Evolutionary conservation across 768 basidiomycete species (phyloP), one percentile per base, ranked within the genome.

Genomic region (Pleurotus eryngii): DNA sequence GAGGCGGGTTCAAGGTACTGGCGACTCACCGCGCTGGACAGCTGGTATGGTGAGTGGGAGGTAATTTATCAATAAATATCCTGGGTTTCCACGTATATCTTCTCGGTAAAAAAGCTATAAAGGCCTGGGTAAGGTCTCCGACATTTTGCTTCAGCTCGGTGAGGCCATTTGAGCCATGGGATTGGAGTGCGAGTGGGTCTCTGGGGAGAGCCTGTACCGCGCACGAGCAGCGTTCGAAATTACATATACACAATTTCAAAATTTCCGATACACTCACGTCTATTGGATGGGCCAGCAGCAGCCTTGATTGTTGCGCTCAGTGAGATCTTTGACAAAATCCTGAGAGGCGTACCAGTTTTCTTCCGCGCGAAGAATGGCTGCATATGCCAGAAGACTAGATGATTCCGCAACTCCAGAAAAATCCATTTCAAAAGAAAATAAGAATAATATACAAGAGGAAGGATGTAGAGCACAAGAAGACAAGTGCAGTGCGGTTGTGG

Each of bases 81-180:
- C 74, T 24, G 75, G 71, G 49, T 71, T 67, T 17, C 58, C 61
- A 20, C 72, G 70, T 22, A 64, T 58, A 59, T 76, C 73, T 62
- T 79, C 74, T 24, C 76, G 75, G 64, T 76, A 78, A 58, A 81
- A 81, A 78, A 3, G 70, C 80, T 59, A 82, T 70, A 42, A 73
- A 78, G 9, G 78, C 71, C 46, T 73, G 66, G 7, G 70, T 62
- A 35, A 66, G 56, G 56, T 78, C 73, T 43, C 72, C 67, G 12
- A 81, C 68, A 56, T 68, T 75, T 46, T 70, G 72, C 60, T 81
- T 81, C 56, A 82, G 64, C 55, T 81, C 78, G 37, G 73, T 68
- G 20, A 81, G 69, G 12, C 78, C 79, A 11, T 74, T 69, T 9
- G 61, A 60, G 14, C 80, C 80, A 40, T 71, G 71, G 20, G 72